phyloP scores from a whole-genome alignment of 345 rosid species.

The Rubroshorea leprosula region DNA sequence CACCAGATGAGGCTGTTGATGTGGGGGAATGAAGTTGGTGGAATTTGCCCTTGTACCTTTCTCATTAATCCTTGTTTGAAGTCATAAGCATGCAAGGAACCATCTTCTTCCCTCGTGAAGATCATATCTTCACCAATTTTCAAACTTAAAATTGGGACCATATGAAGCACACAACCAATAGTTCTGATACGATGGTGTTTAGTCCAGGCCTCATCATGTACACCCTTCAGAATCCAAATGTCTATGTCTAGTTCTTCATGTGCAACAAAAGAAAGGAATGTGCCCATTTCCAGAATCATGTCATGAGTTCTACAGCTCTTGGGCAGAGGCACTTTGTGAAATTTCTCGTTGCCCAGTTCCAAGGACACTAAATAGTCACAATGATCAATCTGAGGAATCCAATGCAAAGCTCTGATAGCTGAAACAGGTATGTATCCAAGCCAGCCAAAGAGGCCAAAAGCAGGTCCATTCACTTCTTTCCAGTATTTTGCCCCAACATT shows the following conservation, averaged over 20 bases:
- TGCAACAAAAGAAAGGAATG: conserved; percentile 28
- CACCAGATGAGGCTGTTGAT: conserved; percentile 42
- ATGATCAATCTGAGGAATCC: conserved; percentile 34
- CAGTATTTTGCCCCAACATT: conserved; percentile 22
- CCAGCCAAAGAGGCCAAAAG: conserved; percentile 30
- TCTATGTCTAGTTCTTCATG: conserved; percentile 33
- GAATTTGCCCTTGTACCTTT: conserved; percentile 11
- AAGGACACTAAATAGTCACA: conserved; percentile 35
- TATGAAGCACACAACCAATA: conserved; percentile 26
- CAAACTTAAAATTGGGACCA: conserved; percentile 36
- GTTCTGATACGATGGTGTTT: conserved; percentile 30
- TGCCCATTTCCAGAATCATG: conserved; percentile 34
- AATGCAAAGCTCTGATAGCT: conserved; percentile 39
- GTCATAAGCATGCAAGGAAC: conserved; percentile 29
- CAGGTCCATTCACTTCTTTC: conserved; percentile 38
- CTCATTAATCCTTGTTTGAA: conserved; percentile 21
- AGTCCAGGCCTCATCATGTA: conserved; percentile 22
- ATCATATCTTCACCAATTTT: conserved; percentile 32
- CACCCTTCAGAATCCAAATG: conserved; percentile 37
- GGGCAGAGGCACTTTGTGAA: conserved; percentile 32
- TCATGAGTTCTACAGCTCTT: conserved; percentile 26
- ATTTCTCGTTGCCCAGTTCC: conserved; percentile 33
- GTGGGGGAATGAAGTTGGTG: conserved; percentile 24
- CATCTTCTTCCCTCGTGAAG: conserved; percentile 33
- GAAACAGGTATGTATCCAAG: conserved; percentile 34